These are phyloP conservation scores for Trifolium subterraneum DNA, from an alignment of 306 rosid genomes.

Conservation along the genomic window DNA sequence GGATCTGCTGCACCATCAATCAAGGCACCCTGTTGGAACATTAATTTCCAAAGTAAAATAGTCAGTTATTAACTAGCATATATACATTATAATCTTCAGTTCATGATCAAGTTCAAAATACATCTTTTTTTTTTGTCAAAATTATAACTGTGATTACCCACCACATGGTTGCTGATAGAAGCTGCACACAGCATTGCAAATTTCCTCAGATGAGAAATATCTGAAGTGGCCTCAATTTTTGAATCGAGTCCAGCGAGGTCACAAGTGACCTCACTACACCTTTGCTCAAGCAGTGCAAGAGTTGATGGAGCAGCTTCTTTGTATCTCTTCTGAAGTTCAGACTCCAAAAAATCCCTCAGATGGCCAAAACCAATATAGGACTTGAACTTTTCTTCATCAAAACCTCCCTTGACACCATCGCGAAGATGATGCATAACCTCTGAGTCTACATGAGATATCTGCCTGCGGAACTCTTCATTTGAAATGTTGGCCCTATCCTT, in stretches of 20 bases:
- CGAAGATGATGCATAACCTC: conserved; percentile 87
- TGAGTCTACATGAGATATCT: conserved; percentile 81
- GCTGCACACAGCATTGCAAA: conserved; percentile 80
- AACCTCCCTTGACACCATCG: conserved; percentile 86
- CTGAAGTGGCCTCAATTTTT: conserved; percentile 85
- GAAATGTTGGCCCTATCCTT: conserved; percentile 79
- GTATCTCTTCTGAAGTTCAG: conserved; percentile 93
- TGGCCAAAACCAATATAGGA: conserved; percentile 77
- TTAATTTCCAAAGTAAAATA: conserved; percentile 32
- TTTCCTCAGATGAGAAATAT: conserved; percentile 88
- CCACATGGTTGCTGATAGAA: conserved; percentile 92
- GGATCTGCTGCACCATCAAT: conserved; percentile 99
- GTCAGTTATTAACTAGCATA: conserved; percentile 3
- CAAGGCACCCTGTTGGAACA: conserved; percentile 66
- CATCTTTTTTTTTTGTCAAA: neutral
- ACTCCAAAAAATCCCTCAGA: conserved; percentile 83
- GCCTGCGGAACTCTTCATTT: conserved; percentile 93
- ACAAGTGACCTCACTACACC: conserved; percentile 74
- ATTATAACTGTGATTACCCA: conserved; percentile 46
- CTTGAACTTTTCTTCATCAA: conserved; percentile 85
- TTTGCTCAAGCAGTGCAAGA: conserved; percentile 94
- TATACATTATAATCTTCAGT: conserved; percentile 4
- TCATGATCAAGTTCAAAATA: conserved; percentile 12
- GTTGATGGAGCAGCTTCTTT: conserved; percentile 99
- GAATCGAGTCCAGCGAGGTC: conserved; percentile 75